These are phyloP conservation scores for Atalantia buxifolia DNA, from an alignment of 345 rosid genomes.

Conservation along the genomic window DNA sequence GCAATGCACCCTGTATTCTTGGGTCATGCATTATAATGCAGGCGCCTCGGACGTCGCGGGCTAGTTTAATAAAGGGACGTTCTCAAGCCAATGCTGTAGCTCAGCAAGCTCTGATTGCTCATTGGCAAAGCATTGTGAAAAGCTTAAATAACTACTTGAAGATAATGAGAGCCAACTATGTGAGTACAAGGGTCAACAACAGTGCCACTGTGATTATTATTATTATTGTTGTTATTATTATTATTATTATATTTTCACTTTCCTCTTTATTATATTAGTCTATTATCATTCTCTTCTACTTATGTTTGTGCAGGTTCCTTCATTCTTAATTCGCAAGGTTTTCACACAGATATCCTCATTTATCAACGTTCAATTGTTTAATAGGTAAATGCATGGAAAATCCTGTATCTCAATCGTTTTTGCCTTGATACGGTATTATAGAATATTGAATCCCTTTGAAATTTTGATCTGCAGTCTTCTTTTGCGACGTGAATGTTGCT, in stretches of 20 bases:
- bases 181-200: conserved; percentile 34
- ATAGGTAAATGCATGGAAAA: conserved; percentile 55
- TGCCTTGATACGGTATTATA: background rate
- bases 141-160: conserved; percentile 65
- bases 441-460: background rate
- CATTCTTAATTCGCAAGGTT: conserved; percentile 75
- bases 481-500: conserved; percentile 94
- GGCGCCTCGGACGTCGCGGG: conserved; percentile 88
- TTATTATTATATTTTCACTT: background rate
- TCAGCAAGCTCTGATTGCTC: conserved; percentile 82
- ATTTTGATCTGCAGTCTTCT: conserved; percentile 63
- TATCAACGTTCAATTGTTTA: conserved; percentile 90
- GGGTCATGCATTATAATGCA: conserved; percentile 31
- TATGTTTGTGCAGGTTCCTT: conserved; percentile 60
- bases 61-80: conserved; percentile 85
- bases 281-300: conserved; percentile 16
- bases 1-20: background rate
- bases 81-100: conserved; percentile 80
- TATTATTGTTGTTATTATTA: background rate
- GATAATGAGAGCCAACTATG: conserved; percentile 81
- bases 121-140: conserved; percentile 93
- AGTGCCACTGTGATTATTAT: background rate
- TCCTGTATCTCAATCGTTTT: conserved; percentile 16
- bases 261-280: background rate
- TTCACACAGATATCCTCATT: conserved; percentile 90